phyloP scores from a whole-genome alignment of 2,329 filamentous ascomycete species.

The Sporothrix variecibatus region DNA sequence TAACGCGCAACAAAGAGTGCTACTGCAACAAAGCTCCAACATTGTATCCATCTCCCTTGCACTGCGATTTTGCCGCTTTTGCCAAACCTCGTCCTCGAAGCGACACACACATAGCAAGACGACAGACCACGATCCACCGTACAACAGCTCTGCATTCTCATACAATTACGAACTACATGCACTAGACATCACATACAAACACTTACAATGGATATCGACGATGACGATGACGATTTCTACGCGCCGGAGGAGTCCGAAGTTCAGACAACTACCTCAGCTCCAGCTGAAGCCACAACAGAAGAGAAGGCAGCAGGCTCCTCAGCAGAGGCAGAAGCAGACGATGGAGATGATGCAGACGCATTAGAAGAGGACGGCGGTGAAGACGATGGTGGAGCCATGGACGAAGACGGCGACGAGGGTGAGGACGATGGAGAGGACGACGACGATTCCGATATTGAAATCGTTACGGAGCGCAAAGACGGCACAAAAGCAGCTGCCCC shows the following conservation, averaged over 20 bases:
- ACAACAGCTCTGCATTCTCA: neutral
- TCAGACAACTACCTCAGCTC: constrained; percentile 31
- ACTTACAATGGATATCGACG: constrained; percentile 63
- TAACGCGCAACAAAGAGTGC: neutral
- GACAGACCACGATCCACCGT: neutral
- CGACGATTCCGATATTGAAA: constrained; percentile 59
- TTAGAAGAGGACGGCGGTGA: constrained; percentile 66
- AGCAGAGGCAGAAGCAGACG: constrained; percentile 47
- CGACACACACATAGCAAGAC: neutral
- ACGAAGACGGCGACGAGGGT: constrained; percentile 49
- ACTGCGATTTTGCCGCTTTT: constrained; percentile 19
- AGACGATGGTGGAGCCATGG: constrained; percentile 63
- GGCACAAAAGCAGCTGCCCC: constrained; percentile 61
- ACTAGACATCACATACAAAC: neutral
- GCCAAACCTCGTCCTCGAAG: constrained; percentile 3
- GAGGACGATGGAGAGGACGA: constrained; percentile 61
- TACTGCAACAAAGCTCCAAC: neutral
- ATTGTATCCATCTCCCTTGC: neutral
- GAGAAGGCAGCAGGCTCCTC: constrained; percentile 25
- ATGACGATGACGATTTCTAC: constrained; percentile 69
- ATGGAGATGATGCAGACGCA: constrained; percentile 42
- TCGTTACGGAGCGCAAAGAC: constrained; percentile 68
- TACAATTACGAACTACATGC: neutral
- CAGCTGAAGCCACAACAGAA: constrained; percentile 34
- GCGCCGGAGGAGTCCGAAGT: constrained; percentile 58